Conservation (phyloP, 1,139 yeast genomes). For the Trichomonascaceae sp. region DNA sequence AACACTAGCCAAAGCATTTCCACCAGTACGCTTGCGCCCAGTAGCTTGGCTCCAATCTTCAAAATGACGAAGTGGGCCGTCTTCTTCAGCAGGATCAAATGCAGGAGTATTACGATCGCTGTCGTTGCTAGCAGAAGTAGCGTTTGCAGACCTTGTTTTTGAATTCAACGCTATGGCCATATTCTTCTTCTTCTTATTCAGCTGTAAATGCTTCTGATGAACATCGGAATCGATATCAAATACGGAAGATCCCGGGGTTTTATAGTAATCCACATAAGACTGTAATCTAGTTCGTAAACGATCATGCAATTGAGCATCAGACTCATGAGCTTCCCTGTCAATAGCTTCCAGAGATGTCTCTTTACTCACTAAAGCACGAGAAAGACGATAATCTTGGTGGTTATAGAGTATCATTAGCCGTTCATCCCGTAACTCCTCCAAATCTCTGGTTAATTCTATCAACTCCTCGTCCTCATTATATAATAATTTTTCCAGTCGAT, state of each 20-base stretch:
- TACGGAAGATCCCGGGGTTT: conserved; percentile 5
- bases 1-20: not conserved
- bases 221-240: conserved; percentile 8
- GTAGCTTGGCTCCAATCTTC: conserved; percentile 9
- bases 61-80: conserved; percentile 7
- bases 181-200: conserved; percentile 5
- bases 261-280: conserved; percentile 8
- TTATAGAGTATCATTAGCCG: conserved; percentile 70
- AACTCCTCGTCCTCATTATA: conserved; percentile 67
- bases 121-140: conserved; percentile 1
- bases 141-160: not conserved
- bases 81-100: not conserved
- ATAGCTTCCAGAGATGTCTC: conserved; percentile 68
- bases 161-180: not conserved
- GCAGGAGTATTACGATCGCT: conserved; percentile 4
- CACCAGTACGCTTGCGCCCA: conserved; percentile 4
- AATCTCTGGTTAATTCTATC: conserved; percentile 46
- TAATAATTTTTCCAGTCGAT: conserved; percentile 46
- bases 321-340: conserved; percentile 28
- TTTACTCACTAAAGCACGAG: conserved; percentile 68
- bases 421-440: conserved; percentile 75
- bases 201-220: conserved; percentile 3
- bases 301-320: conserved; percentile 1
- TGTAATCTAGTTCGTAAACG: conserved; percentile 4
- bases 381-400: conserved; percentile 78